Conservation (phyloP, 805 yeast genomes). For the Scheffersomyces ergatensis region DNA sequence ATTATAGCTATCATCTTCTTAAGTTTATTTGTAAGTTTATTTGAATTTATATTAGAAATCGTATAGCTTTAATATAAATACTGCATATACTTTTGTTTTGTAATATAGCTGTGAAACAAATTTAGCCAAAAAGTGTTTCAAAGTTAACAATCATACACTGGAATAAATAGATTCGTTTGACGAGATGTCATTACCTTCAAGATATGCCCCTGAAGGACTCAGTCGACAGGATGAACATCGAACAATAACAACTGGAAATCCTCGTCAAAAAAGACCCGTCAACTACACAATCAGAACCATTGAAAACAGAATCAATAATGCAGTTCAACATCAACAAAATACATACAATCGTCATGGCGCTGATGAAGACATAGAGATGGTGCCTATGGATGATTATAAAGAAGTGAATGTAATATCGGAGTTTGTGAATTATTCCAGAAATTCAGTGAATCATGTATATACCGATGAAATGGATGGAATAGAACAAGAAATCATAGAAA, state of each 20-base stretch:
- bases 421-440: slow-evolving; percentile 21
- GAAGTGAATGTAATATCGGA: slow-evolving; percentile 45
- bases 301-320: slow-evolving; percentile 23
- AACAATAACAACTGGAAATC: slow-evolving; percentile 23
- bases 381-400: slow-evolving; percentile 43
- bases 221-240: slow-evolving; percentile 17
- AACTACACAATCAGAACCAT: slow-evolving; percentile 20
- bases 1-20: slow-evolving; percentile 78
- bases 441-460: slow-evolving; percentile 5
- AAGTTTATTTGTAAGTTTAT: slow-evolving; percentile 71
- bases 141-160: too few relatives aligned
- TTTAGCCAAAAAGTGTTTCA: too few relatives aligned
- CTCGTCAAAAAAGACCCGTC: slow-evolving; percentile 13
- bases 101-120: neutral
- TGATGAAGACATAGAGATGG: slow-evolving; percentile 46
- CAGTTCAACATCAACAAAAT: slow-evolving; percentile 7
- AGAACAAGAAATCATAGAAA: slow-evolving; percentile 9
- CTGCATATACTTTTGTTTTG: neutral
- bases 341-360: slow-evolving; percentile 2
- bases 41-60: slow-evolving; percentile 63
- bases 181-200: slow-evolving; percentile 31
- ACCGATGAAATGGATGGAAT: neutral
- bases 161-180: neutral
- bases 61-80: slow-evolving; percentile 7
- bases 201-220: slow-evolving; percentile 35